Conservation (phyloP, 129 eudicot genomes). For the Mikania micrantha region DNA sequence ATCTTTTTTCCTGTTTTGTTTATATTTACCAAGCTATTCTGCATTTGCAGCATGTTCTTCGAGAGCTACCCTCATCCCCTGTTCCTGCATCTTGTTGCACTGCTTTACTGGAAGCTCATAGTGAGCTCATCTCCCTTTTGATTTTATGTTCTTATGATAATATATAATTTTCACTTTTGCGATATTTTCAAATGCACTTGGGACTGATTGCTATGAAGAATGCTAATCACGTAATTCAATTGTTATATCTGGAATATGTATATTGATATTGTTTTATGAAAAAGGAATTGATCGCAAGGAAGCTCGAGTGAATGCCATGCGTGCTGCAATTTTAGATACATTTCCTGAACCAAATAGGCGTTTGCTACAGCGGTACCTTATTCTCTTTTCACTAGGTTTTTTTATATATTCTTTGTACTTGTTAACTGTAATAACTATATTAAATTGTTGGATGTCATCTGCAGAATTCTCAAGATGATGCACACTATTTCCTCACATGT, state of each 20-base stretch:
- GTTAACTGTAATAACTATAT: neutral
- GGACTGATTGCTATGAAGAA: too few relatives aligned
- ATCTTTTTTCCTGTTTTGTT: conserved; percentile 4
- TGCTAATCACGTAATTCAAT: neutral
- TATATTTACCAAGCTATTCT: neutral
- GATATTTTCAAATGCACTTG: too few relatives aligned
- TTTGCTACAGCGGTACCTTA: conserved; percentile 66
- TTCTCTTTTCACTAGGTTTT: neutral
- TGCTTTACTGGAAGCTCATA: conserved; percentile 85
- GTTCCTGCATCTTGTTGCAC: conserved; percentile 99
- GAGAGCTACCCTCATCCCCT: conserved; percentile 99
- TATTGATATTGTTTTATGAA: conserved; percentile 10
- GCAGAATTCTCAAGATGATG: conserved; percentile 95
- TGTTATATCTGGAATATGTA: neutral
- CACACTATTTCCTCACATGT: conserved; percentile 70
- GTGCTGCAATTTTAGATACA: conserved; percentile 73
- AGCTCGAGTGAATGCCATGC: conserved; percentile 80
- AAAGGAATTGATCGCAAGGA: conserved; percentile 86
- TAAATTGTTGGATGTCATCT: neutral
- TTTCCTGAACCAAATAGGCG: conserved; percentile 99
- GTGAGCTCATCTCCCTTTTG: conserved; percentile 42
- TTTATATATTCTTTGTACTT: neutral
- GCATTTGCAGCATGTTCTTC: conserved; percentile 78
- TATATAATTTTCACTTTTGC: too few relatives aligned
- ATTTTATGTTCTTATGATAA: too few relatives aligned